Evolutionary conservation across 2,329 filamentous ascomycete genomes (phyloP), one percentile per base, ranked within the genome.

Genomic region (Akanthomyces muscarius): DNA sequence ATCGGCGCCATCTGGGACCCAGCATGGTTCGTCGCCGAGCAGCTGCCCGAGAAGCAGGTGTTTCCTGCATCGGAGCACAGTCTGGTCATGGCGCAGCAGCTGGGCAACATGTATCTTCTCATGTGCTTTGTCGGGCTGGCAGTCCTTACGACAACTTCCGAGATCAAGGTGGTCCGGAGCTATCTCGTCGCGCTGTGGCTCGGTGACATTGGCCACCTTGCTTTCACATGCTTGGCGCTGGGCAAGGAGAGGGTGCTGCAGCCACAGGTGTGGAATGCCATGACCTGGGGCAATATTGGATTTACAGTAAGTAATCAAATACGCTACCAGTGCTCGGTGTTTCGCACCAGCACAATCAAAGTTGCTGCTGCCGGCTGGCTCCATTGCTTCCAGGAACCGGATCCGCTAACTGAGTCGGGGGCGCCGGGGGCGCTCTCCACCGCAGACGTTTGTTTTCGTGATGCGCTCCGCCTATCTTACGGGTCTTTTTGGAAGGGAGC

Each of bases 201-300:
- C 30, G 88, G 85, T 21, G 89, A 92, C 69, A 76, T 91, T 65
- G 86, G 86, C 3, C 89, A 92, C 71, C 75, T 92, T 30, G 84
- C 80, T 56, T 79, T 87, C 65, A 89, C 84, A 18, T 74, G 73
- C 21, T 85, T 83, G 69, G 81, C 80, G 7, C 78, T 91, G 66
- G 88, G 86, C 10, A 78, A 77, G 70, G 78, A 83, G 11, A 76
- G 75, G 41, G 80, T 84, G 53, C 65, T 83, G 51, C 80, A 85
- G 67, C 74, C 88, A 13, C 74, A 69, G 5, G 75, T 73, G 25
- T 92, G 89, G 89, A 91, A 90, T 71, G 77, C 82, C 41, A 83
- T 89, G 78, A 83, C 86, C n/a, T 90, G 86, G 85, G 89, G 89
- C 3, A 92, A 92, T 69, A 80, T 92, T 65, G 87, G 82, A 8